Base-by-base conservation (phyloP, 805 yeast genomes). In the Komagataella pastoris region DNA sequence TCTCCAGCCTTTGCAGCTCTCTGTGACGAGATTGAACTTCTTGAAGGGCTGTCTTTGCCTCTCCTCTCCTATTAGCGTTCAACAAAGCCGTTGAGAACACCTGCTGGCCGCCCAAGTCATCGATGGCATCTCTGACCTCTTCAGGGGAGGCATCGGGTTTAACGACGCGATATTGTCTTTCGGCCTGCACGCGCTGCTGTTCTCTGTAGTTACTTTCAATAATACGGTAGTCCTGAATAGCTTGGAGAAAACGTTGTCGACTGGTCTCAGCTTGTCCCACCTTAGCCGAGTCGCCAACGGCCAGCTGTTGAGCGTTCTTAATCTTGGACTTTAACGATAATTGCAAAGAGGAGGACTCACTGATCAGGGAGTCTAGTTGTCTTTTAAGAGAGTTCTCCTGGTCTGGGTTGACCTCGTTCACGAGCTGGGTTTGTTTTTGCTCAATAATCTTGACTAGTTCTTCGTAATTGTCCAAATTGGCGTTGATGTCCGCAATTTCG, bases 21-120 rank as follows among this genome's bases (percentile, higher is more conserved):
- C 85, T 83, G 72, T 93, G 98, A 72, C 99, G 83, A 50, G 86
- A 82, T 71, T 91, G 97, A 53, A 93, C 98, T 71, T 93, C 98
- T 61, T 88, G 87, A 60, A 93, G 77, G 2, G 95, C 98, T 40
- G 97, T 81, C 67, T 93, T 81, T 47, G 98, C 97, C 70, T 93
- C 97, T 59, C 96, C 96, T 64, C 89, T 80, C 70, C 95, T 83
- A 64, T 87, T 86, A 51, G 89, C 83, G 68, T 85, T 85, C 72
- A 84, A 74, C 57, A 88, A 75, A 17, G 97, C 97, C 69, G 89
- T 96, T 54, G 95, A 88, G 71, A 93, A 93, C 60, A 90, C 87
- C 71, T 91, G 98, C 65, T 85, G 89, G 51, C 88, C 85, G 57
- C 85, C 86, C 52, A 79, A 80, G 61, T 88, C 95, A 59, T 84